These are phyloP conservation scores for Podospora didyma DNA, from an alignment of 495 filamentous ascomycete species.

Conservation along the genomic window DNA sequence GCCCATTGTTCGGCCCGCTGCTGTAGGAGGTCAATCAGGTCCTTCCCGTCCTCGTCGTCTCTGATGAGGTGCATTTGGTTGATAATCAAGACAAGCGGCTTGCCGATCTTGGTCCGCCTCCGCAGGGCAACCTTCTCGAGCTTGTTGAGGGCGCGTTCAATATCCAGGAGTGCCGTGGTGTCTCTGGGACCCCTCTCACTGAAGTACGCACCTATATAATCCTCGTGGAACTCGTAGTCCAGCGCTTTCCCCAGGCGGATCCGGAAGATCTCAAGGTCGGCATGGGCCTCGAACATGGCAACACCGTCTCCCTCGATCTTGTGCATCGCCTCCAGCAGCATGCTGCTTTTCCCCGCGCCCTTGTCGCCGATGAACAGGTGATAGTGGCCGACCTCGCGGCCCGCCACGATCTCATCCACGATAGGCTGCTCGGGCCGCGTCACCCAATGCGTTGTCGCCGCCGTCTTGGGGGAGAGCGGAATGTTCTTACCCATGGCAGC, in stretches of 20 bases:
- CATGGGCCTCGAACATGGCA: slow-evolving; percentile 93
- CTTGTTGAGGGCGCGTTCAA: slow-evolving; percentile 96
- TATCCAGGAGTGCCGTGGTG: slow-evolving; percentile 84
- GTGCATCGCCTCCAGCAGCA: slow-evolving; percentile 91
- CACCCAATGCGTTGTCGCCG: slow-evolving; percentile 74
- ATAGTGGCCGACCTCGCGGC: slow-evolving; percentile 70
- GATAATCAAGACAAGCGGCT: slow-evolving; percentile 81
- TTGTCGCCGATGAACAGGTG: slow-evolving; percentile 94
- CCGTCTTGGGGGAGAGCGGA: slow-evolving; percentile 42
- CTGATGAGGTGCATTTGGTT: slow-evolving; percentile 86
- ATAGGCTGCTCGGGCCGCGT: slow-evolving; percentile 70
- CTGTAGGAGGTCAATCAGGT: slow-evolving; percentile 90
- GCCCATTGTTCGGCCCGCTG: slow-evolving; percentile 96
- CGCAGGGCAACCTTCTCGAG: slow-evolving; percentile 87
- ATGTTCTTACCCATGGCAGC: slow-evolving; percentile 65
- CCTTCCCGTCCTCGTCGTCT: slow-evolving; percentile 85
- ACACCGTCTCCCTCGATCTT: slow-evolving; percentile 81
- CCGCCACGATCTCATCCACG: slow-evolving; percentile 75
- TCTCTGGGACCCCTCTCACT: slow-evolving; percentile 90
- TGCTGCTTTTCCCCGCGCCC: slow-evolving; percentile 91
- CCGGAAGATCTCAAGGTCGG: slow-evolving; percentile 91
- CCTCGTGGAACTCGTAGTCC: slow-evolving; percentile 85
- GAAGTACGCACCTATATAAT: slow-evolving; percentile 94
- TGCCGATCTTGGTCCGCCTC: slow-evolving; percentile 52
- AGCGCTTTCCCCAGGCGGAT: slow-evolving; percentile 87